Evolutionary conservation across 106 monocot genomes (phyloP), one percentile per base, ranked within the genome.

Genomic region (Phalaenopsis aphrodite): DNA sequence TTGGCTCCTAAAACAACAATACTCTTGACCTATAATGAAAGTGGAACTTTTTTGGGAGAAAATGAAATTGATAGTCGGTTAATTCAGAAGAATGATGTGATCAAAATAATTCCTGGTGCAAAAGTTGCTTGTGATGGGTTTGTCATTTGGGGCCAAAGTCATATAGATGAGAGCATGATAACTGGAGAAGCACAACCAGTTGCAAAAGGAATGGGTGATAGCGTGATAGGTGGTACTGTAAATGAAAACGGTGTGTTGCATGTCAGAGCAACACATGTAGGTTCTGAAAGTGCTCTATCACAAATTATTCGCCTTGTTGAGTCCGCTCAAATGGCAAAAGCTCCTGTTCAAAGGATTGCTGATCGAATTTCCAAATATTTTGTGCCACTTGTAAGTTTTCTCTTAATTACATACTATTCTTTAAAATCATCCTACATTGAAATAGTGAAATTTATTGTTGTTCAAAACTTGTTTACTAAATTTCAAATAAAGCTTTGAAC

Each of bases 91-190:
- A 78, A 78, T 78, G 85, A 85, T 78, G 77, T 85, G 43, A 77
- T 85, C 41, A 85, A 85, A 79, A 15, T 85, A 24, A 3, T 85
- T 46, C 85, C 85, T 8, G 85, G 85, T 72, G 56, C 71, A 56
- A 85, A 85, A 39, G 69, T 85, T 24, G 67, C 79, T 56, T 79
- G 74, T 43, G 84, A 84, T 84, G 84, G 84, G 16, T 72, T 88
- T 80, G 91, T 95, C 56, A 84, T 91, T 64, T 93, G 95, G 95
- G 95, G 95, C 42, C 91, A 91, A 77, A 95, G 95, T 74, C 86
- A 95, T 88, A 87, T 95, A 19, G 89, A 95, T 81, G 95, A 95
- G 77, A 91, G 95, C 85, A 95, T 95, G 95, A 91, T 95, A 79
- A 95, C 95, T 46, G 95, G 95, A 3, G 95, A 95, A 88, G 89